A percentile compares a stretch with the other conserved stretches of the same genome.
Conservation (phyloP, 768 basidiomycete genomes). For the Serendipita sp. region DNA sequence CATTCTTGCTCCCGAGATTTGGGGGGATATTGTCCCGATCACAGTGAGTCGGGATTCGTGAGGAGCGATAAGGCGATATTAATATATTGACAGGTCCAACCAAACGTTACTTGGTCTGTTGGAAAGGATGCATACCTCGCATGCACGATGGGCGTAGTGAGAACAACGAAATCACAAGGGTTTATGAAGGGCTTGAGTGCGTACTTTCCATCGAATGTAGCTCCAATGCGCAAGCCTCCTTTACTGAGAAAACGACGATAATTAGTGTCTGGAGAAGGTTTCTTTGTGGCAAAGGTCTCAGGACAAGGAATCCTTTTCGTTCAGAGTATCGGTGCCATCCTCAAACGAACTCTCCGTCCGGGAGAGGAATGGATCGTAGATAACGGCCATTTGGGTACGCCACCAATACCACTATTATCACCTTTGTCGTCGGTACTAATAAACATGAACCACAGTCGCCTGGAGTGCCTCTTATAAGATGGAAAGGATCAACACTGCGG, state of each 20-base stretch:
- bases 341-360: conserved; percentile 15
- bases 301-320: conserved; percentile 20
- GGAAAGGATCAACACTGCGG: conserved; percentile 17
- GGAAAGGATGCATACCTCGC: conserved; percentile 20
- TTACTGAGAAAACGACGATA: not conserved
- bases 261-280: conserved; percentile 21
- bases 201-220: not conserved
- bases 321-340: conserved; percentile 19
- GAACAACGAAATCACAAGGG: conserved; percentile 17
- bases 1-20: conserved; percentile 20
- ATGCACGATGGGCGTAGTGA: conserved; percentile 15
- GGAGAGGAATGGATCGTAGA: conserved; percentile 22
- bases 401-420: not conserved
- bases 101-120: conserved; percentile 15
- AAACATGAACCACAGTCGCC: conserved; percentile 11
- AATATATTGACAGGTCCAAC: conserved; percentile 12
- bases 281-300: conserved; percentile 16
- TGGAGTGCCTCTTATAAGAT: conserved; percentile 21
- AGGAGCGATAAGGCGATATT: not conserved
- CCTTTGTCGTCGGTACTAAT: not conserved
- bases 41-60: not conserved
- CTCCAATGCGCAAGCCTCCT: not conserved
- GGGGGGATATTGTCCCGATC: conserved; percentile 22
- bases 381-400: conserved; percentile 19
- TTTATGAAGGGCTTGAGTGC: conserved; percentile 19